Evolutionary conservation across 257 asterid genomes (phyloP).

Genomic region (Solanum corneliomulleri): DNA sequence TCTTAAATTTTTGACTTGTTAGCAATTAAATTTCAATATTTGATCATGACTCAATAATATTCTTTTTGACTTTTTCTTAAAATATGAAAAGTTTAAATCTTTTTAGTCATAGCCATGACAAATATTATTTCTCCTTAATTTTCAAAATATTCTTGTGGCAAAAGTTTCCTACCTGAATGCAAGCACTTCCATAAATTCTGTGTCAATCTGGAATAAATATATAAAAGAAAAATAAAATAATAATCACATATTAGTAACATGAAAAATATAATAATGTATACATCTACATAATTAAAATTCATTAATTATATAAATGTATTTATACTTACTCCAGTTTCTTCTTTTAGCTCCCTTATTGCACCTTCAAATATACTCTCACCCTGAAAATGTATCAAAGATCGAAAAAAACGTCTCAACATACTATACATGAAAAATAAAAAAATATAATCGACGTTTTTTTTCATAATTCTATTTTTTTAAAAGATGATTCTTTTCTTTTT

Average conservation of each 20-base stretch:
- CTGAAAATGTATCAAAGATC: constrained; percentile 18
- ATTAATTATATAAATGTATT: not conserved
- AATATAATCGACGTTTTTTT: not conserved
- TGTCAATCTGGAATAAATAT: constrained; percentile 27
- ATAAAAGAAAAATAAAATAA: not conserved
- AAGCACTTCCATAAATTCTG: constrained; percentile 16
- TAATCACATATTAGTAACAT: not conserved
- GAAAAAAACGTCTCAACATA: not conserved
- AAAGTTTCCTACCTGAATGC: constrained; percentile 15
- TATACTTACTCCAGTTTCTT: constrained; percentile 71
- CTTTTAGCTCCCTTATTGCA: constrained; percentile 66
- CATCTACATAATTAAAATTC: not conserved
- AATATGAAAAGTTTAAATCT: not conserved
- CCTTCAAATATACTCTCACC: constrained; percentile 61
- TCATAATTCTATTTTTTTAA: rapidly evolving
- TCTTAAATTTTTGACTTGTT: not conserved
- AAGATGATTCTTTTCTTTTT: not conserved
- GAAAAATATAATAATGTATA: not conserved
- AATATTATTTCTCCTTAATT: not conserved
- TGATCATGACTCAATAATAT: not conserved
- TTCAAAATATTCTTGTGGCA: not conserved
- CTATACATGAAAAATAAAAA: not conserved
- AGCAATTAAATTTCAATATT: not conserved
- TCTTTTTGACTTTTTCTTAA: not conserved
- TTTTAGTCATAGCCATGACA: not conserved